A percentile compares a stretch with the other conserved stretches of the same genome.
These are phyloP conservation scores for Durotheca rogersii DNA, from an alignment of 495 filamentous ascomycete genomes.

Conservation along the genomic window DNA sequence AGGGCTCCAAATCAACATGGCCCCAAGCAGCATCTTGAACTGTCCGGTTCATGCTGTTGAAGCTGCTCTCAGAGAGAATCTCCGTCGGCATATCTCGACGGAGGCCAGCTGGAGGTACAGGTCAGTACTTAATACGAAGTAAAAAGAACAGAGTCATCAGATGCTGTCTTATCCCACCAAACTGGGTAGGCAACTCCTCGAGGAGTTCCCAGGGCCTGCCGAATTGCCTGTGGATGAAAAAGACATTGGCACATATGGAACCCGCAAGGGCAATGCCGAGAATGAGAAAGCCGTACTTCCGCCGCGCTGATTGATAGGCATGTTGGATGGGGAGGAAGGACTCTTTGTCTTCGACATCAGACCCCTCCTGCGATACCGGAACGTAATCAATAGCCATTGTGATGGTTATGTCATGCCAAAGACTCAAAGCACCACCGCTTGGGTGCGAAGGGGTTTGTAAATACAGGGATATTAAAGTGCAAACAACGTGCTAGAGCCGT, in stretches of 20 bases:
- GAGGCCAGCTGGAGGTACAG: neutral
- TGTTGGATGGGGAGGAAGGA: neutral
- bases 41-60: constrained; percentile 2
- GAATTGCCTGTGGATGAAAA: neutral
- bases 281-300: neutral
- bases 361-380: neutral
- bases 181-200: constrained; percentile 1
- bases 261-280: neutral
- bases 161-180: neutral
- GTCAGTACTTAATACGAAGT: neutral
- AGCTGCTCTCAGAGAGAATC: neutral
- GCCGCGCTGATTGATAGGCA: neutral
- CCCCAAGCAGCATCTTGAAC: constrained; percentile 5
- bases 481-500: too few relatives aligned
- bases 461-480: too few relatives aligned
- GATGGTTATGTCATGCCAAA: neutral
- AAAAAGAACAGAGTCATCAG: too few relatives aligned
- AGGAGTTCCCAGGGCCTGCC: neutral
- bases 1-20: constrained; percentile 1
- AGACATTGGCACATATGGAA: neutral
- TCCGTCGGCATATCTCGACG: constrained; percentile 1
- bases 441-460: neutral
- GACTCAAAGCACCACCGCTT: neutral
- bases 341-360: neutral
- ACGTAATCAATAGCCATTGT: neutral